These are phyloP conservation scores for Trichoderma oligosporum DNA, from an alignment of 2,329 filamentous ascomycete genomes.

Conservation along the genomic window DNA sequence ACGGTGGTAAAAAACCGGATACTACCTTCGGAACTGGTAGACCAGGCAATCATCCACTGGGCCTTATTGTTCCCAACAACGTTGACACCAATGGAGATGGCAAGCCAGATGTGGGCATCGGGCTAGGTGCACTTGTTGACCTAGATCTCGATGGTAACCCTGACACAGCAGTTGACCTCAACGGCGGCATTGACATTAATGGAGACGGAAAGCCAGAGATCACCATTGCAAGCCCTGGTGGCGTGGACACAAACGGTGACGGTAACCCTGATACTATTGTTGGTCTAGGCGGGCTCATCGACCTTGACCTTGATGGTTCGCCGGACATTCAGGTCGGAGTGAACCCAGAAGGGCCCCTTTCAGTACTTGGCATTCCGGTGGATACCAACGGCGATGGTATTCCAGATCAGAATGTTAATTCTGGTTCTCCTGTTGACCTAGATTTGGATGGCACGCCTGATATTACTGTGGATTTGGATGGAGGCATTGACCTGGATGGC, in stretches of 20 bases:
- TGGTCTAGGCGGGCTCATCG: neutral
- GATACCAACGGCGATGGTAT: slow-evolving; percentile 6
- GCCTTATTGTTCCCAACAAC: neutral
- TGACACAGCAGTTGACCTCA: neutral
- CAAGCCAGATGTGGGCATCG: slow-evolving; percentile 5
- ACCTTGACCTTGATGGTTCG: slow-evolving; percentile 5
- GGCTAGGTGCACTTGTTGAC: too few species aligned
- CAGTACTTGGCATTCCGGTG: neutral
- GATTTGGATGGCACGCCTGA: neutral
- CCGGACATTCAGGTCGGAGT: neutral
- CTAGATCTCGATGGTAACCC: too few species aligned
- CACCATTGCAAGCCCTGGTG: neutral
- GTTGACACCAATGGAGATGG: slow-evolving; percentile 4
- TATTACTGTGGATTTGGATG: too few species aligned
- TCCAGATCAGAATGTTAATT: neutral
- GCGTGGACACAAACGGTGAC: neutral
- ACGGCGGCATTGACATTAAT: neutral
- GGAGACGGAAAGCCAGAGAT: neutral
- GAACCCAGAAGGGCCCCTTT: too few species aligned
- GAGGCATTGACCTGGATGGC: neutral
- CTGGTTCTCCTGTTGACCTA: neutral
- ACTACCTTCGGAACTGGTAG: too few species aligned
- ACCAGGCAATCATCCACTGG: neutral
- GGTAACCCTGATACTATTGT: neutral
- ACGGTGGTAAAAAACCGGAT: too few species aligned